These are phyloP conservation scores for Sporisorium exsertum DNA, from an alignment of 1,284 basidiomycete genomes.

Conservation along the genomic window DNA sequence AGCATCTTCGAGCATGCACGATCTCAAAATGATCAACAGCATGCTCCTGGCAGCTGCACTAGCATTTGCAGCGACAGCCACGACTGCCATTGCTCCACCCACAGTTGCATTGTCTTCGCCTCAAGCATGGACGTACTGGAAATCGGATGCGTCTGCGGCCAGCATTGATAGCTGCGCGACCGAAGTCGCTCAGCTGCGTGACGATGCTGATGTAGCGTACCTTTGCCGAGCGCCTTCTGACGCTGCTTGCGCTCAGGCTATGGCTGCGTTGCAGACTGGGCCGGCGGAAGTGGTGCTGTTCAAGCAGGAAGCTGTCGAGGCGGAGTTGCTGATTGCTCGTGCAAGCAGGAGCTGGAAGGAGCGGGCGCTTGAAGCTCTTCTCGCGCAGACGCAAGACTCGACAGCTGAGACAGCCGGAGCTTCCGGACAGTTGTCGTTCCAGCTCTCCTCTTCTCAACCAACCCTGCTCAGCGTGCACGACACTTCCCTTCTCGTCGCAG, in stretches of 20 bases:
- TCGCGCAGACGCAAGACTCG: background rate
- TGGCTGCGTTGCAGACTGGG: background rate
- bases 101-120: background rate
- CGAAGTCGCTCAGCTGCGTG: constrained; percentile 9
- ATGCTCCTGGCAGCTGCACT: constrained; percentile 4
- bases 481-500: constrained; percentile 6
- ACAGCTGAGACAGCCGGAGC: background rate
- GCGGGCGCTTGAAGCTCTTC: constrained; percentile 6
- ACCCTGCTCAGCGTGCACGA: background rate
- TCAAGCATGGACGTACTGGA: constrained; percentile 25
- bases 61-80: background rate
- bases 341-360: background rate
- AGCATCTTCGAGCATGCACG: background rate
- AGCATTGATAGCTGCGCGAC: background rate
- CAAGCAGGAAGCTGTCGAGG: constrained; percentile 20
- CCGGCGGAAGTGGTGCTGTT: constrained; percentile 26
- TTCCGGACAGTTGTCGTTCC: constrained; percentile 17
- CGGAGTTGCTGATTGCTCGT: background rate
- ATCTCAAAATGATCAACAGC: background rate
- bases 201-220: background rate
- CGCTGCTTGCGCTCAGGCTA: background rate
- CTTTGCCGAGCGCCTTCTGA: constrained; percentile 3
- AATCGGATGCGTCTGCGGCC: background rate
- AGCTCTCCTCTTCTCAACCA: background rate
- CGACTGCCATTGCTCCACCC: constrained; percentile 1